A percentile compares a stretch with the other conserved stretches of the same genome.
Conservation (phyloP, 495 filamentous ascomycete species). For the Neurospora tetraspora region DNA sequence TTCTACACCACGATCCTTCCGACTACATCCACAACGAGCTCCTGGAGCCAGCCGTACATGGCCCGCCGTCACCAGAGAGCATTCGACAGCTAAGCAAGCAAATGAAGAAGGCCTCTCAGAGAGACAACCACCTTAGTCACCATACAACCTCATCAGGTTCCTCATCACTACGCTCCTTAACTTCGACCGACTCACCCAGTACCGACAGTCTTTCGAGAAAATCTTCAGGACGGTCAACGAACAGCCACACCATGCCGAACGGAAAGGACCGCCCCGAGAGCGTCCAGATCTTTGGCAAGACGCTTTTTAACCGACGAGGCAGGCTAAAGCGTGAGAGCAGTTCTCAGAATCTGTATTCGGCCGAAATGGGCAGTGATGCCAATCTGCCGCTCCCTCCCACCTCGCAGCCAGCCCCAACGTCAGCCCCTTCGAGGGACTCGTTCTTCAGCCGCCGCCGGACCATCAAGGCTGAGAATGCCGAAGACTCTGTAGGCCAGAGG, state of each 20-base stretch:
- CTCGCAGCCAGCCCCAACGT: conserved; percentile 4
- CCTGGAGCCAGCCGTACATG: conserved; percentile 40
- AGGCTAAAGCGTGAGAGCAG: conserved; percentile 34
- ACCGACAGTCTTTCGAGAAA: conserved; percentile 31
- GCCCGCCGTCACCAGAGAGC: conserved; percentile 43
- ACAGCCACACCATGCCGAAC: conserved; percentile 30
- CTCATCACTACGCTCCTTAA: conserved; percentile 33
- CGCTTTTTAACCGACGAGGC: conserved; percentile 36
- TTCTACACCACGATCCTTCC: conserved; percentile 10
- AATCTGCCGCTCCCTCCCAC: conserved; percentile 3
- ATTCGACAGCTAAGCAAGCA: conserved; percentile 41
- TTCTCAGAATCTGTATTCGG: conserved; percentile 30
- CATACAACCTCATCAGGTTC: conserved; percentile 38
- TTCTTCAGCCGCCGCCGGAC: conserved; percentile 34
- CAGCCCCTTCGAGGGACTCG: conserved; percentile 24
- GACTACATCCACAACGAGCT: conserved; percentile 20
- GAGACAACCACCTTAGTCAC: conserved; percentile 35
- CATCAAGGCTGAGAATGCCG: conserved; percentile 20
- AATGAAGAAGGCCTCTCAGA: conserved; percentile 36
- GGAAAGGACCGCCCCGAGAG: conserved; percentile 44
- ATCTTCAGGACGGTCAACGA: conserved; percentile 38
- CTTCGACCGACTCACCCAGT: conserved; percentile 24
- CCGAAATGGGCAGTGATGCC: conserved; percentile 21
- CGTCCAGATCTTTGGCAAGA: conserved; percentile 43
- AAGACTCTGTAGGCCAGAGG: conserved; percentile 18